phyloP scores from a whole-genome alignment of 345 rosid species.

The Dipteronia sinensis region DNA sequence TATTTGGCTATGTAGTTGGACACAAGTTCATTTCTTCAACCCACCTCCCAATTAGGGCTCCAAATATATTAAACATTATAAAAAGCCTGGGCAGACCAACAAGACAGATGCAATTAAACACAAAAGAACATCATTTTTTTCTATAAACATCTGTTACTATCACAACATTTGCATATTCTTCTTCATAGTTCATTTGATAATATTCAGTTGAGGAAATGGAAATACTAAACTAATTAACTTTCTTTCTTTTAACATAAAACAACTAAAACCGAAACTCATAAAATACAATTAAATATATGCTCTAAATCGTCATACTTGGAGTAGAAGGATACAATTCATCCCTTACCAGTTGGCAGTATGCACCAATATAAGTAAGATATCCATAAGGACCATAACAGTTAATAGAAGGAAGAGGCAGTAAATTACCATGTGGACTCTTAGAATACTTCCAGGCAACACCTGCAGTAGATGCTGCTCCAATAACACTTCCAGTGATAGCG shows the following conservation, averaged over 20 bases:
- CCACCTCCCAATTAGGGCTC: not conserved
- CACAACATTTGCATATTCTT: not conserved
- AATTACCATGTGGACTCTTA: constrained; percentile 74
- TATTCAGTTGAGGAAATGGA: not conserved
- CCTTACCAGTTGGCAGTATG: not conserved
- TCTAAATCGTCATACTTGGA: not conserved
- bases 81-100: not conserved
- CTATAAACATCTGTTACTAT: not conserved
- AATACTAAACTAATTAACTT: not conserved
- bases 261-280: not conserved
- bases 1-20: not conserved
- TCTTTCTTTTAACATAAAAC: not conserved
- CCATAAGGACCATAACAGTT: too few relatives aligned
- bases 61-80: not conserved
- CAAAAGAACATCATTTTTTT: too few relatives aligned
- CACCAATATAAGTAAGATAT: not conserved
- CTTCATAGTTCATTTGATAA: not conserved
- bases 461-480: constrained; percentile 84
- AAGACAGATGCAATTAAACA: not conserved
- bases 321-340: not conserved
- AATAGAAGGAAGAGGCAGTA: constrained; percentile 8
- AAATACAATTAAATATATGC: not conserved
- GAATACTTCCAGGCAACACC: constrained; percentile 92
- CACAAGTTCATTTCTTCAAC: not conserved
- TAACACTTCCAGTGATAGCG: constrained; percentile 56